These are phyloP conservation scores for Rubia balearica DNA, from an alignment of 305 asterid species.

Conservation along the genomic window DNA sequence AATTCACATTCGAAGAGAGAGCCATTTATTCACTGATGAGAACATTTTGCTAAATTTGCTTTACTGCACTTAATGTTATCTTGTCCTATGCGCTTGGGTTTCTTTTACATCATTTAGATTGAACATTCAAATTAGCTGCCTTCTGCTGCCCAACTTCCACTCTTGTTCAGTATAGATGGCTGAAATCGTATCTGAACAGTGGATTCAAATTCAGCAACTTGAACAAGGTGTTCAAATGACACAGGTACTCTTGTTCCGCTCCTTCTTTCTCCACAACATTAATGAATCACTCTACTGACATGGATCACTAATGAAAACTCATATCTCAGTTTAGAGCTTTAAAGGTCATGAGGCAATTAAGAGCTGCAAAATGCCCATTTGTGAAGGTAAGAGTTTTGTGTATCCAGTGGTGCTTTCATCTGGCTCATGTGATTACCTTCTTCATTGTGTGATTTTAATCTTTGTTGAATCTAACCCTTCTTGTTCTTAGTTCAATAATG, in stretches of 20 bases:
- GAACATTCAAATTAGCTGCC: neutral
- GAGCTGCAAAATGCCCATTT: conserved; percentile 59
- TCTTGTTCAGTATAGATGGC: too few species aligned
- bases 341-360: conserved; percentile 39
- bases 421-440: conserved; percentile 1
- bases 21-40: neutral
- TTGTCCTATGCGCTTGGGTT: neutral
- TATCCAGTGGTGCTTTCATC: conserved; percentile 10
- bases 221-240: too few species aligned
- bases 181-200: too few species aligned
- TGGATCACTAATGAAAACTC: conserved; percentile 12
- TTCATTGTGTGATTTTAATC: conserved; percentile 1
- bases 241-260: too few species aligned
- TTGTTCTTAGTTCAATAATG: conserved; percentile 33
- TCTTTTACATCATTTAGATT: neutral
- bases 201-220: too few species aligned
- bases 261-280: conserved; percentile 2
- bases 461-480: conserved; percentile 1
- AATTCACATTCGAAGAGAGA: neutral
- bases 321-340: conserved; percentile 43
- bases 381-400: conserved; percentile 41
- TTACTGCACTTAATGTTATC: neutral
- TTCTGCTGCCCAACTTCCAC: conserved; percentile 6
- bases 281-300: conserved; percentile 2
- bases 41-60: neutral